Percentiles rank a stretch among this genome's conserved stretches.
These are phyloP conservation scores for Collybia nuda DNA, from an alignment of 768 basidiomycete genomes.

Conservation along the genomic window DNA sequence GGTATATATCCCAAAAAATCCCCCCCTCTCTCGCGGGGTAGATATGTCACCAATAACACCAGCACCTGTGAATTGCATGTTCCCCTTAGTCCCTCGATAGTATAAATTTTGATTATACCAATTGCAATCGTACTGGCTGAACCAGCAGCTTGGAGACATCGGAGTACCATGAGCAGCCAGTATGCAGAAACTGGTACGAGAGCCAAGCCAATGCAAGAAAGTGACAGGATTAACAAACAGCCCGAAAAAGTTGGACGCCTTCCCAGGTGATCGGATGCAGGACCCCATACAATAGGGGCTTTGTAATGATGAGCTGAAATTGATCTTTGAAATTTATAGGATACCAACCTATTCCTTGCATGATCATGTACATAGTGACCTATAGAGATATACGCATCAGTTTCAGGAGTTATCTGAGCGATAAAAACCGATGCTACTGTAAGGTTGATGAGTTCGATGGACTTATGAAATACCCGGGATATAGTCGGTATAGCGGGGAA, in stretches of 20 bases:
- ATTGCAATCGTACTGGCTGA: conserved; percentile 79
- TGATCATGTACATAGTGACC: conserved; percentile 71
- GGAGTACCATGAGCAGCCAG: conserved; percentile 79
- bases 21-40: conserved; percentile 68
- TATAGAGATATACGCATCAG: conserved; percentile 10
- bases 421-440: conserved; percentile 45
- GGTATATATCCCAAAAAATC: conserved; percentile 67
- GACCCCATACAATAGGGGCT: conserved; percentile 74
- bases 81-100: neutral
- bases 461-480: conserved; percentile 58
- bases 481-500: conserved; percentile 77
- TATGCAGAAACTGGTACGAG: conserved; percentile 56
- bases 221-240: conserved; percentile 61
- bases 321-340: neutral
- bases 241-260: conserved; percentile 61
- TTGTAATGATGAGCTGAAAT: neutral
- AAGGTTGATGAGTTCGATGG: conserved; percentile 72
- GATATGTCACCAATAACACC: conserved; percentile 83
- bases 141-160: conserved; percentile 77
- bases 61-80: conserved; percentile 40
- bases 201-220: conserved; percentile 65
- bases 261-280: conserved; percentile 65
- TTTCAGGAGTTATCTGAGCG: too few relatives aligned
- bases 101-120: conserved; percentile 35
- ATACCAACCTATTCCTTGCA: conserved; percentile 59